phyloP scores from a whole-genome alignment of 1,139 yeast species.

The Kodamaea suecica region DNA sequence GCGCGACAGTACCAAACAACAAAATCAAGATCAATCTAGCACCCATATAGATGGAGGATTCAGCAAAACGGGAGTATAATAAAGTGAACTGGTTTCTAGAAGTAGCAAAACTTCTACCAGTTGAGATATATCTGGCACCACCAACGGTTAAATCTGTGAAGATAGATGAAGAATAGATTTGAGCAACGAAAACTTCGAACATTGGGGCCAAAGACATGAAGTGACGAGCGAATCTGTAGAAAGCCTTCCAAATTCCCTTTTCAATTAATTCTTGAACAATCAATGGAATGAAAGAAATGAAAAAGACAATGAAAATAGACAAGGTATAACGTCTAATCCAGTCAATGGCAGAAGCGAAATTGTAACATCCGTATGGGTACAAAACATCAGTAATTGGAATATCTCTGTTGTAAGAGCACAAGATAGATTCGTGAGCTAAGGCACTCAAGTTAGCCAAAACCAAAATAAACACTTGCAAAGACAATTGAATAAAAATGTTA shows the following conservation, averaged over 20 bases:
- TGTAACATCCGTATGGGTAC: slow-evolving; percentile 92
- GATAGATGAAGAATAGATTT: slow-evolving; percentile 90
- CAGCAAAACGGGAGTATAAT: slow-evolving; percentile 93
- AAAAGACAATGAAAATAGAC: slow-evolving; percentile 97
- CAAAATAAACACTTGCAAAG: slow-evolving; percentile 89
- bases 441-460: slow-evolving; percentile 89
- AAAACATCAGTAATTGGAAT: slow-evolving; percentile 82
- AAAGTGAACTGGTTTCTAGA: slow-evolving; percentile 97
- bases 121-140: slow-evolving; percentile 98
- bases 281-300: slow-evolving; percentile 93
- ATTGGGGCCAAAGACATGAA: slow-evolving; percentile 87
- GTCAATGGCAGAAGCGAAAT: slow-evolving; percentile 82
- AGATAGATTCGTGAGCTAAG: slow-evolving; percentile 83
- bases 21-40: slow-evolving; percentile 87
- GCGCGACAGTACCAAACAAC: slow-evolving; percentile 85
- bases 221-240: slow-evolving; percentile 88
- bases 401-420: slow-evolving; percentile 80
- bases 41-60: slow-evolving; percentile 95
- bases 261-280: slow-evolving; percentile 96
- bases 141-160: slow-evolving; percentile 93
- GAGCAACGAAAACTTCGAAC: slow-evolving; percentile 98
- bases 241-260: slow-evolving; percentile 96
- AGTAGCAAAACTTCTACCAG: slow-evolving; percentile 99
- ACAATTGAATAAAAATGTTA: slow-evolving; percentile 90
- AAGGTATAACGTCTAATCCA: slow-evolving; percentile 98